phyloP scores from a whole-genome alignment of 495 filamentous ascomycete species.

The Xylaria cubensis region DNA sequence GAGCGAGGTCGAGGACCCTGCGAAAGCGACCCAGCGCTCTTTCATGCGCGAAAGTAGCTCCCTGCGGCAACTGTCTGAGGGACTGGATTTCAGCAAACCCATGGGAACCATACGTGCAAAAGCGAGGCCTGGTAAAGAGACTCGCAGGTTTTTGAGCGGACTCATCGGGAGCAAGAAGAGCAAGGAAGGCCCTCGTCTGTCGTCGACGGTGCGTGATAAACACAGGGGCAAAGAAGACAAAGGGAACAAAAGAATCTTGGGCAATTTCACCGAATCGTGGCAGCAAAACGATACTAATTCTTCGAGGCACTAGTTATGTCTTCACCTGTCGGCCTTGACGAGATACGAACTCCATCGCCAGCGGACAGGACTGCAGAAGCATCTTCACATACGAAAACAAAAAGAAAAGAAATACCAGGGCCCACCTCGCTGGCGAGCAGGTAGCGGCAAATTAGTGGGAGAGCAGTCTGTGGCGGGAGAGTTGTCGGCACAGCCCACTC shows the following conservation, averaged over 20 bases:
- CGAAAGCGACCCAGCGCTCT: conserved; percentile 49
- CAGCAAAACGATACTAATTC: conserved; percentile 37
- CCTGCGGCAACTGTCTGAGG: conserved; percentile 48
- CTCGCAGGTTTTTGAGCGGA: conserved; percentile 56
- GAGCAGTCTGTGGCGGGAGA: not conserved
- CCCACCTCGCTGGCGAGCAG: not conserved
- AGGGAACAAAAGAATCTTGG: conserved; percentile 39
- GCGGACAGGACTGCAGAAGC: conserved; percentile 13
- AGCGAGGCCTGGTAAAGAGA: conserved; percentile 47
- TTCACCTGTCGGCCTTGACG: conserved; percentile 19
- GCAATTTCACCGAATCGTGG: conserved; percentile 41
- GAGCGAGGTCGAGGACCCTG: conserved; percentile 56
- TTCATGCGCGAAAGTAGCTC: conserved; percentile 50
- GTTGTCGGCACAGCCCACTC: not conserved
- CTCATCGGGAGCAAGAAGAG: conserved; percentile 51
- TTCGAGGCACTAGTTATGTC: conserved; percentile 42
- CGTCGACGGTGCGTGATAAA: conserved; percentile 37
- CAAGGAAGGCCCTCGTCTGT: conserved; percentile 38
- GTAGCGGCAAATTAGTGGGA: not conserved
- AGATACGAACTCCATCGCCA: conserved; percentile 3
- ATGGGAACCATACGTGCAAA: conserved; percentile 45
- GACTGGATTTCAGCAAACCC: conserved; percentile 43
- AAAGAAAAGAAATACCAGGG: not conserved
- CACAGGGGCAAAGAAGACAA: conserved; percentile 44
- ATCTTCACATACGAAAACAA: not conserved